A percentile compares a stretch with the other conserved stretches of the same genome.
phyloP scores from a whole-genome alignment of 2,329 filamentous ascomycete species.

The Ophiostoma angusticollis region DNA sequence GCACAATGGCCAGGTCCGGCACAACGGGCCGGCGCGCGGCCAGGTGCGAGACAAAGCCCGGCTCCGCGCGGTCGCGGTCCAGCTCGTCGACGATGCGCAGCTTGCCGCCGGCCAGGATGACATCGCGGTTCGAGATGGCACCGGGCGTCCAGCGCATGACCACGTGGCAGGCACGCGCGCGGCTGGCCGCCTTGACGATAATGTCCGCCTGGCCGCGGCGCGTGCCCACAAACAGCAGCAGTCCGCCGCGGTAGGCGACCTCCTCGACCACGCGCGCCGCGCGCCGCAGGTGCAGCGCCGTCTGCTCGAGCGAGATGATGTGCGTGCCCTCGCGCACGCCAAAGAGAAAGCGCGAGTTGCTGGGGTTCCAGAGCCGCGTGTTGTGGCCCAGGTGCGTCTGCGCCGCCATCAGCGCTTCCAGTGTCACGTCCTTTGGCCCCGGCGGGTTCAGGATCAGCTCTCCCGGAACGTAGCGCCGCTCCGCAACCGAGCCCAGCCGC shows the following conservation, averaged over 20 bases:
- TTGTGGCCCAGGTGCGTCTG: slow-evolving; percentile 86
- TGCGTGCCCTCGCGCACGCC: slow-evolving; percentile 80
- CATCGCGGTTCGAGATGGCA: slow-evolving; percentile 81
- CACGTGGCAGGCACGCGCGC: slow-evolving; percentile 71
- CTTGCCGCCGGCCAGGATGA: slow-evolving; percentile 60
- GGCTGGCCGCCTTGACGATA: slow-evolving; percentile 67
- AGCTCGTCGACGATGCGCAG: slow-evolving; percentile 66
- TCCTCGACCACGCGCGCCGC: slow-evolving; percentile 87
- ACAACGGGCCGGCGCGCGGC: slow-evolving; percentile 52
- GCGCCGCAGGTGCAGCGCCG: slow-evolving; percentile 77
- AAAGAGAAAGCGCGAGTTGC: slow-evolving; percentile 87
- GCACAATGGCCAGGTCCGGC: slow-evolving; percentile 80
- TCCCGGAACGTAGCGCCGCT: slow-evolving; percentile 50
- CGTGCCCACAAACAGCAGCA: slow-evolving; percentile 86
- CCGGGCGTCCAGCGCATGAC: slow-evolving; percentile 92
- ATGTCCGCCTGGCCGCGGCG: slow-evolving; percentile 67
- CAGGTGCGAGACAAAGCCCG: slow-evolving; percentile 54
- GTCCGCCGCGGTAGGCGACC: slow-evolving; percentile 66
- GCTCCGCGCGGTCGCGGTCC: slow-evolving; percentile 43
- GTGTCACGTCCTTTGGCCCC: slow-evolving; percentile 63
- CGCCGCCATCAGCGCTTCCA: slow-evolving; percentile 79
- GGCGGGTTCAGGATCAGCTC: slow-evolving; percentile 61
- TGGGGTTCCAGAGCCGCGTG: slow-evolving; percentile 86
- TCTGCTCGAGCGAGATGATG: slow-evolving; percentile 84
- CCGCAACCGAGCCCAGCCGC: slow-evolving; percentile 34